These are phyloP conservation scores for Periconia digitata DNA, from an alignment of 2,329 filamentous ascomycete species.

Conservation along the genomic window DNA sequence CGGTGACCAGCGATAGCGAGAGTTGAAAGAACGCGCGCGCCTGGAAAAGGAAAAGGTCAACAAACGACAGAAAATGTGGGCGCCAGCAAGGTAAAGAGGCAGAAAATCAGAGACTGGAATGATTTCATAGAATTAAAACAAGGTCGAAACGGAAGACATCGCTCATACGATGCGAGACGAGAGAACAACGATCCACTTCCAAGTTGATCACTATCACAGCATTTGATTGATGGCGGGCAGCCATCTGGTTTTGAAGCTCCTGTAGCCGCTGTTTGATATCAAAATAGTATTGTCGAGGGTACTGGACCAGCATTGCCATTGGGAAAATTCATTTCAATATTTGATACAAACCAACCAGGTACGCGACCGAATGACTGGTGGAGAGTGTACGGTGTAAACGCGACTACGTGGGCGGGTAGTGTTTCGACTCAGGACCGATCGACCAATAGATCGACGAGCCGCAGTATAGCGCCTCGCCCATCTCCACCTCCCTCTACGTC, in stretches of 20 bases:
- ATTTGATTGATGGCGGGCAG: constrained; percentile 28
- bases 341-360: constrained; percentile 16
- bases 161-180: constrained; percentile 29
- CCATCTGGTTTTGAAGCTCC: constrained; percentile 40
- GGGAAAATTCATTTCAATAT: constrained; percentile 23
- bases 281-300: constrained; percentile 26
- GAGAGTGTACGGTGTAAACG: constrained; percentile 19
- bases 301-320: constrained; percentile 37
- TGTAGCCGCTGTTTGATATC: constrained; percentile 43
- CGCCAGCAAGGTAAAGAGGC: background rate
- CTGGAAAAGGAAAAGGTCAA: constrained; percentile 22
- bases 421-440: constrained; percentile 35
- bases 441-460: constrained; percentile 9
- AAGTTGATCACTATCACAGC: constrained; percentile 6
- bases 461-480: constrained; percentile 27
- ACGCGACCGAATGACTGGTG: constrained; percentile 32
- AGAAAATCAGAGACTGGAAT: background rate
- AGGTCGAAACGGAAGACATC: constrained; percentile 8
- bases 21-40: constrained; percentile 17
- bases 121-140: constrained; percentile 5
- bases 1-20: background rate
- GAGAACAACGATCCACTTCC: constrained; percentile 16
- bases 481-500: too few relatives aligned
- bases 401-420: too few relatives aligned
- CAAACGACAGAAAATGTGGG: constrained; percentile 21